phyloP scores from a whole-genome alignment of 2,329 filamentous ascomycete species.

The Aspergillus texensis region DNA sequence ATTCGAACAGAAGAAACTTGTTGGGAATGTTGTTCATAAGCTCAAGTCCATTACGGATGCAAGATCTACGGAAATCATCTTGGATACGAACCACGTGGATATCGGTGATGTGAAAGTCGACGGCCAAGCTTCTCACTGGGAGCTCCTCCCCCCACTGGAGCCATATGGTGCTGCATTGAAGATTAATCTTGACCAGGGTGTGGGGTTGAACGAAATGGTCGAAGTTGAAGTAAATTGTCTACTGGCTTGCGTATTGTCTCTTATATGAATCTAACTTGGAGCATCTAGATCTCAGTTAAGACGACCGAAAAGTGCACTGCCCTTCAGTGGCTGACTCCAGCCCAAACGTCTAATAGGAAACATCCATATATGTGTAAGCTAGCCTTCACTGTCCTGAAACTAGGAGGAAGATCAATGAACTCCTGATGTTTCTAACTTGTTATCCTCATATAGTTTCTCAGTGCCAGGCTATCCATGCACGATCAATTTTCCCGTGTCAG shows the following conservation, averaged over 20 bases:
- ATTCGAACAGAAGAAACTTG: conserved; percentile 76
- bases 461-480: conserved; percentile 93
- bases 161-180: conserved; percentile 63
- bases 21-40: conserved; percentile 74
- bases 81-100: conserved; percentile 85
- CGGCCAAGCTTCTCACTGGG: conserved; percentile 67
- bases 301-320: conserved; percentile 90
- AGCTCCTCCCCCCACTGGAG: conserved; percentile 68
- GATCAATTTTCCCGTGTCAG: conserved; percentile 94
- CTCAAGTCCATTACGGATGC: conserved; percentile 76
- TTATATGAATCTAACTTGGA: conserved; percentile 1
- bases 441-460: conserved; percentile 66
- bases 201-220: conserved; percentile 51
- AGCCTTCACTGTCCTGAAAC: not conserved
- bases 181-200: conserved; percentile 50
- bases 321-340: conserved; percentile 90
- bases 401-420: not conserved
- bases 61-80: conserved; percentile 73
- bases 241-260: not conserved
- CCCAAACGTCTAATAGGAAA: conserved; percentile 93
- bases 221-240: conserved; percentile 49
- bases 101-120: conserved; percentile 73
- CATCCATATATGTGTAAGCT: conserved; percentile 83
- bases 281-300: conserved; percentile 64
- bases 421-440: not conserved